Evolutionary conservation across 257 asterid genomes (phyloP).

Genomic region (Fraxinus cuspidata): DNA sequence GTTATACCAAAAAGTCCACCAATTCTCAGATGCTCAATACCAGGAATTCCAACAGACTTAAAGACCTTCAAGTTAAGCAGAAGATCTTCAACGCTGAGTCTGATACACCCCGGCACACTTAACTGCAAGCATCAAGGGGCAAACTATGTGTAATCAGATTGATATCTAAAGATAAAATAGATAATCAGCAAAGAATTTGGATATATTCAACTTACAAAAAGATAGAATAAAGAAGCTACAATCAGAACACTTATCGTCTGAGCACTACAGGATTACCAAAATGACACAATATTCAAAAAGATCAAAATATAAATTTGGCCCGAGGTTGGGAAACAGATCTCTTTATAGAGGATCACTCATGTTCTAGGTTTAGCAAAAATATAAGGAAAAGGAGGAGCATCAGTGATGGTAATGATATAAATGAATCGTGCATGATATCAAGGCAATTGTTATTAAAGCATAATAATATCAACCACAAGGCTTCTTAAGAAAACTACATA

Average conservation of each 20-base stretch:
- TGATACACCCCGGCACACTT: conserved; percentile 59
- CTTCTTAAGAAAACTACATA: not conserved
- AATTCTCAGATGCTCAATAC: conserved; percentile 63
- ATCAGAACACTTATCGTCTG: not conserved
- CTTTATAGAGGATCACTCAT: not conserved
- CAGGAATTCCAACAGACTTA: conserved; percentile 49
- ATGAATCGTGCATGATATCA: conserved; percentile 1
- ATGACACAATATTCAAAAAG: not conserved
- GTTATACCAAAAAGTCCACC: conserved; percentile 49
- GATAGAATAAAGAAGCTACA: not conserved
- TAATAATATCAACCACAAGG: too few relatives aligned
- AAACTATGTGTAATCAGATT: not conserved
- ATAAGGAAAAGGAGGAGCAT: not conserved
- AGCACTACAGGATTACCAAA: conserved; percentile 1
- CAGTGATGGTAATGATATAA: not conserved
- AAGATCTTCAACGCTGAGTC: conserved; percentile 43
- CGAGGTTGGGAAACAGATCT: not conserved
- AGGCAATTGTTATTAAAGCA: not conserved
- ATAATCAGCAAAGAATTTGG: not conserved
- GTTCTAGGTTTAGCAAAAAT: not conserved
- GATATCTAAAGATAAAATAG: not conserved
- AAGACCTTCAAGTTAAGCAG: conserved; percentile 51
- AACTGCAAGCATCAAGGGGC: conserved; percentile 47
- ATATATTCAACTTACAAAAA: not conserved
- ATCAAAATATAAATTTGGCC: not conserved